A percentile compares a stretch with the other conserved stretches of the same genome.
These are phyloP conservation scores for Gardenia jasminoides DNA, from an alignment of 257 asterid species.

Conservation along the genomic window DNA sequence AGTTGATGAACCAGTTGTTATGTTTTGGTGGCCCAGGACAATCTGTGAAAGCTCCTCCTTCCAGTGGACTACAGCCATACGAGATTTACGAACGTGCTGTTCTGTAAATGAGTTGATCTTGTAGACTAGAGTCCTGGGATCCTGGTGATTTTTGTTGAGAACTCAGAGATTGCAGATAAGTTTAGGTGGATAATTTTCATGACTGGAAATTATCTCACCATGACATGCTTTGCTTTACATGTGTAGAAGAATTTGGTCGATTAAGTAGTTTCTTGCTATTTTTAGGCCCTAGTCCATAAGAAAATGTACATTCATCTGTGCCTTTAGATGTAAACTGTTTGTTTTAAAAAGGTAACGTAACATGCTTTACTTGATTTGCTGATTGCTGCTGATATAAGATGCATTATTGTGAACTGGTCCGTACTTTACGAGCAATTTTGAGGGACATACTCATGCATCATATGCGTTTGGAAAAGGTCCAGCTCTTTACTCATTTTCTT, in stretches of 20 bases:
- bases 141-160: background rate
- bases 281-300: background rate
- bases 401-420: background rate
- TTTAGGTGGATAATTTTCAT: background rate
- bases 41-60: slow-evolving; percentile 22
- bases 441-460: background rate
- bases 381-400: background rate
- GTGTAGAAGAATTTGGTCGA: background rate
- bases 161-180: background rate
- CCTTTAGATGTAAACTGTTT: background rate
- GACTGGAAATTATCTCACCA: background rate
- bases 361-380: background rate
- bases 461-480: too few relatives aligned
- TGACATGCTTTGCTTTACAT: background rate
- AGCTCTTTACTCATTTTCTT: too few relatives aligned
- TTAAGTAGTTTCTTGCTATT: background rate
- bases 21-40: slow-evolving; percentile 61
- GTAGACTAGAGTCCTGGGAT: background rate
- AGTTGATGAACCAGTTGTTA: slow-evolving; percentile 54
- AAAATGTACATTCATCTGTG: slow-evolving; percentile 10
- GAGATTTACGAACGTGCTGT: slow-evolving; percentile 39
- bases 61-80: slow-evolving; percentile 35
- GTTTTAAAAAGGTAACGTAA: background rate
- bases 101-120: background rate
- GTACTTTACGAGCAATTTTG: background rate